These are phyloP conservation scores for Metschnikowia arizonensis DNA, from an alignment of 805 yeast species.

Conservation along the genomic window DNA sequence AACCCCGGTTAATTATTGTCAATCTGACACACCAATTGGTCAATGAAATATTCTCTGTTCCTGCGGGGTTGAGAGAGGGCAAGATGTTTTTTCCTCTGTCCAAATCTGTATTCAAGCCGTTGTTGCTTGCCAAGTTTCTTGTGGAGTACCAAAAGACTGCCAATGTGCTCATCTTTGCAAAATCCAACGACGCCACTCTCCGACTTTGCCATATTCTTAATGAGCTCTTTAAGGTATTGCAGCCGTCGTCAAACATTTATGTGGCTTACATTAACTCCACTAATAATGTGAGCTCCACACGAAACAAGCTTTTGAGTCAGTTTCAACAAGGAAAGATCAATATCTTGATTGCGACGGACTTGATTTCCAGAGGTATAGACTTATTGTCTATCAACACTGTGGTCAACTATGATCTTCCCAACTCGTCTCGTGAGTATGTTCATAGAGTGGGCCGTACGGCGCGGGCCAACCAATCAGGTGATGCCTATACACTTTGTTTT, in stretches of 20 bases:
- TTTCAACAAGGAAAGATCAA: slow-evolving; percentile 54
- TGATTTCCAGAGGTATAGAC: slow-evolving; percentile 95
- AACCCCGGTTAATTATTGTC: slow-evolving; percentile 73
- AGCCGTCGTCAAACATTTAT: slow-evolving; percentile 4
- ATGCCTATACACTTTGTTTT: slow-evolving; percentile 66
- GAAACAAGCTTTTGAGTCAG: slow-evolving; percentile 53
- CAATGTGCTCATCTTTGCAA: slow-evolving; percentile 59
- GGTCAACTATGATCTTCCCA: slow-evolving; percentile 86
- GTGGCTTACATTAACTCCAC: slow-evolving; percentile 56
- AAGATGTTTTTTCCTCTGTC: slow-evolving; percentile 37
- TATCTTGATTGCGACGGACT: slow-evolving; percentile 75
- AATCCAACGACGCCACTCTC: slow-evolving; percentile 83
- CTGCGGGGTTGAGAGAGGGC: slow-evolving; percentile 47
- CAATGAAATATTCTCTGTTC: slow-evolving; percentile 59
- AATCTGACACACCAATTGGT: slow-evolving; percentile 49
- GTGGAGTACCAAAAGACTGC: slow-evolving; percentile 24
- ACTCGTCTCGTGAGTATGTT: slow-evolving; percentile 84
- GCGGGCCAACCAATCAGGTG: slow-evolving; percentile 79
- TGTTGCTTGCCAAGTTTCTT: slow-evolving; percentile 59
- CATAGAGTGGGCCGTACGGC: slow-evolving; percentile 98
- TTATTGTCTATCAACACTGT: slow-evolving; percentile 66
- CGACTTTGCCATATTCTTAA: slow-evolving; percentile 62
- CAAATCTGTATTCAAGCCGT: slow-evolving; percentile 60
- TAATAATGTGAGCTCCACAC: slow-evolving; percentile 44
- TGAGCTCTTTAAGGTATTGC: slow-evolving; percentile 33